Evolutionary conservation across 192 early-diverging fungal species (phyloP), one percentile per base, ranked within the genome.

Genomic region (Glomus cerebriforme): DNA sequence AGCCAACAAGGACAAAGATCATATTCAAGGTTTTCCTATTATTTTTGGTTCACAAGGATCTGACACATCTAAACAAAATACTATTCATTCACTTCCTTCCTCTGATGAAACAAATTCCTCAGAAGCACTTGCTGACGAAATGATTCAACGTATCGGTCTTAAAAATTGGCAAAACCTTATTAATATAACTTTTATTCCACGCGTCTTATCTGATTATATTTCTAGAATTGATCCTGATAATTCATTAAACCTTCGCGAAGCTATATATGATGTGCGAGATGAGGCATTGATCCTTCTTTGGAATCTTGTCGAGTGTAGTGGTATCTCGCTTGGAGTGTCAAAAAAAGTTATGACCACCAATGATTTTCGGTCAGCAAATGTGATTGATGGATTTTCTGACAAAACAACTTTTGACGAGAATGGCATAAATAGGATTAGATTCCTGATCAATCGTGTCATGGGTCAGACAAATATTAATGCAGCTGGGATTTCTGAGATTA

Each of bases 121-220:
- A 2, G 59, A 62, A 62, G 7, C 7, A 24, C 26, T 62, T 1
- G 59, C 22, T 27, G 59, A 62, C 7, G 59, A 62, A 62, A 62
- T 62, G 19, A 62, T 62, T 22, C 59, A 62, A 62, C 59, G 59
- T 62, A 62, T 62, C 24, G 59, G 59, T 22, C 59, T 62, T 62
- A 62, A 27, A 9, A 62, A 62, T 62, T 62, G 17, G 19, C 24
- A 62, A 26, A 62, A n/a, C 26, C 59, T 62, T 62, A 62, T 62
- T 24, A 26, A 19, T 62, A 1, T 62, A 62, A 62, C 7, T 27
- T 62, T n/a, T 1, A 27, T 62, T n/a, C 59, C 59, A 62, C 59
- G 26, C 59, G 24, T 7, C 26, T n/a, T 62, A 62, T 27, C 6
- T n/a, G 59, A 62, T n/a, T 4, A 62, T 62, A 22, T 22, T 62